Base-by-base conservation (phyloP, 2,329 filamentous ascomycete genomes). In the Nemania bipapillata region DNA sequence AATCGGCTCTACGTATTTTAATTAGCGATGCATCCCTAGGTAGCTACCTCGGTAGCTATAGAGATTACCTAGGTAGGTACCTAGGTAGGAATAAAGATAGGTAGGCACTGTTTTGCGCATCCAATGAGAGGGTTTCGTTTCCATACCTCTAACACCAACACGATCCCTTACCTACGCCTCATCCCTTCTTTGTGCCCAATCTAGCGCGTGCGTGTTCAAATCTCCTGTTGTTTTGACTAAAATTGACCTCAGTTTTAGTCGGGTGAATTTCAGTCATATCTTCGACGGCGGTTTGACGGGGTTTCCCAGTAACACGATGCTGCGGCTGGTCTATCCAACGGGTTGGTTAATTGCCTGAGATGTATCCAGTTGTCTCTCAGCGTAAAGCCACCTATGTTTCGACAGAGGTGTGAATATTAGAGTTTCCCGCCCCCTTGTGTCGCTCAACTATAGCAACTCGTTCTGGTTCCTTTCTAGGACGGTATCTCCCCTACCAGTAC, bases 1-100 rank as follows among this genome's bases (percentile, higher is more conserved):
- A 20, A 53, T 45, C 55, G 40, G 40, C 63, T 30, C 49, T 61
- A 47, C 45, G 57, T 50, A 54, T 61, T 22, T 55, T 66, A 42
- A 50, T 61, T 60, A 56, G 57, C 22, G 50, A 50, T 54, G 56
- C 63, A 65, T 49, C 28, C 37, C 15, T n/a, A 32, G 54, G 24
- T 24, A 11, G n/a, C 20, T 24, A 15, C 24, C 53, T 26, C 30
- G 9, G 40, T n/a, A 47, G 11, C 9, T 54, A 52, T 32, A 59
- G 47, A 49, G 58, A 45, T 57, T n/a, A n/a, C n/a, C n/a, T n/a
- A n/a, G 52, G 53, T 30, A 42, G 30, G 30, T 32, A 32, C 30
- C 30, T 32, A n/a, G n/a, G n/a, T n/a, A n/a, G n/a, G n/a, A n/a
- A n/a, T n/a, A n/a, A n/a, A n/a, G n/a, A n/a, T n/a, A n/a, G n/a